Evolutionary conservation across 768 basidiomycete species (phyloP), one percentile per base, ranked within the genome.

Genomic region (Collybia sordida): DNA sequence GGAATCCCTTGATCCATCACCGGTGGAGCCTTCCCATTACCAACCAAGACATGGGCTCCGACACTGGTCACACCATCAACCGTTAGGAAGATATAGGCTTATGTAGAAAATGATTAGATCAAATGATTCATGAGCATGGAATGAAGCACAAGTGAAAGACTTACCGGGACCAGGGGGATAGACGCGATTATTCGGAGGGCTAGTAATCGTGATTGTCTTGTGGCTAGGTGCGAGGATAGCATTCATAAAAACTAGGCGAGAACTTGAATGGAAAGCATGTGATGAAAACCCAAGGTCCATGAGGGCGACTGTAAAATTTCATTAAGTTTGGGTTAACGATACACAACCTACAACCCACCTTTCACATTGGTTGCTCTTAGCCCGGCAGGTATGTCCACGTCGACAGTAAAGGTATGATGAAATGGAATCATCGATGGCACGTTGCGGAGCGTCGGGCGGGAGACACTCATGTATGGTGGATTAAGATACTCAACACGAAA

Each of bases 401-500:
- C 42, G 11, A 74, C 57, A 15, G 54, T 70, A 56, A 74, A 73
- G 39, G 54, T 56, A 31, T 65, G 57, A 36, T 67, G 68, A 60
- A 71, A 76, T 25, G 59, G 59, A 40, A 76, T 67, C 17, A 63
- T 69, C 12, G 59, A 61, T 1, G 74, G 73, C 5, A 71, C 57
- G 18, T 67, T 66, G 18, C 61, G 66, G 38, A 72, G 50, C 0
- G 55, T 57, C 1, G 73, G 74, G 11, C 74, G 64, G 0, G 58
- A 55, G 24, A 64, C 57, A 18, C 61, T 64, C 69, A 75, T 71
- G 59, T 69, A 75, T 1, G 75, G 72, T 5, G 73, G 74, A 34
- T 69, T 70, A 17, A 71, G 60, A 50, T 70, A 72, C 57, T 76
- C 73, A 14, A 71, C 63, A 3, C 73, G 72, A 62, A 72, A 76